phyloP scores from a whole-genome alignment of 1,139 yeast genomes.

The Taphrina wiesneri region DNA sequence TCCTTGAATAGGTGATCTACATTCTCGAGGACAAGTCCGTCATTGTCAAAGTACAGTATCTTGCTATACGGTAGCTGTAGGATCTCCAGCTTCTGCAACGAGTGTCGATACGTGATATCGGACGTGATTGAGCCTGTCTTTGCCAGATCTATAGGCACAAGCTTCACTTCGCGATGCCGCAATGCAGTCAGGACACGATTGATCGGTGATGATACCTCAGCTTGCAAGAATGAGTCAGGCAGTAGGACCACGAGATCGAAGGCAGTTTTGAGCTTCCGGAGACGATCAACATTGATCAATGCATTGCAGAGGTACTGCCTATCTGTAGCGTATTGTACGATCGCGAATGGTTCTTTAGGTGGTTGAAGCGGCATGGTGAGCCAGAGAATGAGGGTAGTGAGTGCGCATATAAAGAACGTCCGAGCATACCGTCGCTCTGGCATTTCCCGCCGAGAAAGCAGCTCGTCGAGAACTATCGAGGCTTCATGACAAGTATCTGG shows the following conservation, averaged over 20 bases:
- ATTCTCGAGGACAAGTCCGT: conserved; percentile 1
- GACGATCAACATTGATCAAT: conserved; percentile 9
- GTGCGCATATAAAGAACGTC: background rate
- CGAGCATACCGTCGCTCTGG: background rate
- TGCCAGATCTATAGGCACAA: background rate
- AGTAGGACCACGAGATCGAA: background rate
- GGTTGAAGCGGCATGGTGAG: background rate
- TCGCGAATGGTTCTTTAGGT: background rate
- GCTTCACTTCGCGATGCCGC: background rate
- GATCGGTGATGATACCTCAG: background rate
- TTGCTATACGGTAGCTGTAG: background rate
- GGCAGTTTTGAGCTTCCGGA: background rate
- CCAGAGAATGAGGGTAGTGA: background rate
- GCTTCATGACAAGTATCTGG: no score
- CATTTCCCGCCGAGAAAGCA: no score
- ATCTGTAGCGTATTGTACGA: conserved; percentile 10
- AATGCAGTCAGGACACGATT: background rate
- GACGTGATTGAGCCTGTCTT: background rate
- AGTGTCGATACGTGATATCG: conserved; percentile 5
- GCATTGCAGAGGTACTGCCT: conserved; percentile 19
- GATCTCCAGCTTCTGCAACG: conserved; percentile 7
- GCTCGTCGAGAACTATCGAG: no score
- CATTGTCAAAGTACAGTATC: conserved; percentile 12
- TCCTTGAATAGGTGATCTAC: background rate
- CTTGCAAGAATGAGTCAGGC: background rate